Conservation (phyloP, 495 filamentous ascomycete genomes). For the Hamigera avellanea region DNA sequence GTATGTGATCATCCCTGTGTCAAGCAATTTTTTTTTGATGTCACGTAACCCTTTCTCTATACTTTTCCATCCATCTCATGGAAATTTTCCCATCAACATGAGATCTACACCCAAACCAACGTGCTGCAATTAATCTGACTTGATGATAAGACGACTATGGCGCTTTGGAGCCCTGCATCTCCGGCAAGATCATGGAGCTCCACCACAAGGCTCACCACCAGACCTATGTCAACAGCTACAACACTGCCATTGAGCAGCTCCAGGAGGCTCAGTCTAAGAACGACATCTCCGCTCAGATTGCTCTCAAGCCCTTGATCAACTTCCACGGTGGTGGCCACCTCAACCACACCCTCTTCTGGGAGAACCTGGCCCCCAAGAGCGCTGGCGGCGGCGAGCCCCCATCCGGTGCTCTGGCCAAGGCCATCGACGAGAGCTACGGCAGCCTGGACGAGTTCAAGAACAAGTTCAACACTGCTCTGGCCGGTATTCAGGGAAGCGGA, state of each 20-base stretch:
- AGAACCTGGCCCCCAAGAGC: conserved; percentile 70
- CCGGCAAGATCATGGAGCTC: conserved; percentile 95
- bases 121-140: no score
- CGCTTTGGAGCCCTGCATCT: conserved; percentile 90
- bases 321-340: conserved; percentile 94
- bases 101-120: no score
- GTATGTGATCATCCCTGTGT: conserved; percentile 55
- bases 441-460: conserved; percentile 61
- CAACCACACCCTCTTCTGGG: conserved; percentile 91
- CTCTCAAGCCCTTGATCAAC: conserved; percentile 79
- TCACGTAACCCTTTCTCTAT: no score
- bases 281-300: conserved; percentile 57
- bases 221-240: conserved; percentile 60
- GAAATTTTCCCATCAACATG: neutral
- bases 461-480: conserved; percentile 66
- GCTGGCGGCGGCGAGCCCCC: conserved; percentile 67
- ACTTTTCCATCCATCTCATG: neutral
- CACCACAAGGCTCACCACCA: conserved; percentile 63
- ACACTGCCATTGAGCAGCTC: conserved; percentile 47
- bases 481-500: conserved; percentile 85
- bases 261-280: conserved; percentile 38
- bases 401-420: conserved; percentile 48
- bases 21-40: neutral
- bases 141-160: conserved; percentile 62
- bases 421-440: conserved; percentile 70